Percentiles rank a stretch among this genome's conserved stretches.
phyloP scores from a whole-genome alignment of 441 rosid genomes.

The Arabidopsis lyrata region DNA sequence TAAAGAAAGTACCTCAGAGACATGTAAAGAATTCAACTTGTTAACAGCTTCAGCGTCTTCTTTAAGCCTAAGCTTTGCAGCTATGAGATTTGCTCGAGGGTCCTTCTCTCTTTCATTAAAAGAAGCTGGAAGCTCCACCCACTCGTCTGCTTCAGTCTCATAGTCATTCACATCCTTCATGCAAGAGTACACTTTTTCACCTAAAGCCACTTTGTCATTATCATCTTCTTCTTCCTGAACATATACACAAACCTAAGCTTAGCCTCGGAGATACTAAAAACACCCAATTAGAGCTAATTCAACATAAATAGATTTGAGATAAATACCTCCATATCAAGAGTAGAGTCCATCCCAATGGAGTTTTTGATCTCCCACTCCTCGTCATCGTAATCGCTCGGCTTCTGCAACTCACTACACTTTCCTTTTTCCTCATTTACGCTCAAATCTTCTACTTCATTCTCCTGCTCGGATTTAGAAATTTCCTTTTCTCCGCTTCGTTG shows the following conservation, averaged over 20 bases:
- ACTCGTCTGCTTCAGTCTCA: constrained; percentile 59
- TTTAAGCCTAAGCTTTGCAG: constrained; percentile 75
- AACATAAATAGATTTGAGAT: not conserved
- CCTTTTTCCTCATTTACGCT: constrained; percentile 48
- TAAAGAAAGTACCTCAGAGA: constrained; percentile 51
- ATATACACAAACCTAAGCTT: not conserved
- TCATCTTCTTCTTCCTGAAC: constrained; percentile 90
- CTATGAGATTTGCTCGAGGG: constrained; percentile 77
- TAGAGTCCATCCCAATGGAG: constrained; percentile 76
- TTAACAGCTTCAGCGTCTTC: constrained; percentile 88
- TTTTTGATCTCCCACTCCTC: constrained; percentile 91
- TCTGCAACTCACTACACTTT: constrained; percentile 39
- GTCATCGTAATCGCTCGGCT: constrained; percentile 71
- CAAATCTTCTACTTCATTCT: constrained; percentile 59
- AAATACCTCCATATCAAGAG: constrained; percentile 82
- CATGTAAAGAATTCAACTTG: constrained; percentile 63
- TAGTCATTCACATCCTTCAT: constrained; percentile 63
- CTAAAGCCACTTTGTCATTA: constrained; percentile 80
- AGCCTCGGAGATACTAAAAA: not conserved
- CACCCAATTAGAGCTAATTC: not conserved
- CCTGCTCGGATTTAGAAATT: constrained; percentile 43
- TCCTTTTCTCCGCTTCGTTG: constrained; percentile 60
- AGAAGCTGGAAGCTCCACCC: constrained; percentile 57
- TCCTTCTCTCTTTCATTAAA: constrained; percentile 58
- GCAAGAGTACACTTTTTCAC: constrained; percentile 53